Percentiles rank a stretch among this genome's conserved stretches.
phyloP scores from a whole-genome alignment of 345 rosid genomes.

The Balakata baccata region DNA sequence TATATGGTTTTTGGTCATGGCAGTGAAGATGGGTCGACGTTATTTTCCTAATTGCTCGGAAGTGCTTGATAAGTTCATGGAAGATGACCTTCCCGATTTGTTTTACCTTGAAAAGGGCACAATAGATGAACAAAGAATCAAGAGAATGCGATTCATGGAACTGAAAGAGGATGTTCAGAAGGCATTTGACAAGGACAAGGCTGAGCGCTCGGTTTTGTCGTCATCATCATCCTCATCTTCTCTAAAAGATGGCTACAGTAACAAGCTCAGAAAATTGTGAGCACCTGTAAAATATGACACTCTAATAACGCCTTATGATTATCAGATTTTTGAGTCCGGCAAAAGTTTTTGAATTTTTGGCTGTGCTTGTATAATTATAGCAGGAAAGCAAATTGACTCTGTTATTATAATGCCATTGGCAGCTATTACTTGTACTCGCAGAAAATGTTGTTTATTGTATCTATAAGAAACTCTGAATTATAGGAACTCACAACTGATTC shows the following conservation, averaged over 20 bases:
- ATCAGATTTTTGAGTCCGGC: background rate
- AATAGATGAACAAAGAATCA: constrained; percentile 54
- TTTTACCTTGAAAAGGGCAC: constrained; percentile 68
- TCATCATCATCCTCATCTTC: constrained; percentile 66
- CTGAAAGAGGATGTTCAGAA: constrained; percentile 77
- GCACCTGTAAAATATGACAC: constrained; percentile 9
- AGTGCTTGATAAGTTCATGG: constrained; percentile 94
- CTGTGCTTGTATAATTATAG: too few species aligned
- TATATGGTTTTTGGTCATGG: constrained; percentile 14
- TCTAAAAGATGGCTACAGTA: constrained; percentile 27
- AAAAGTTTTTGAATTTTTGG: too few species aligned
- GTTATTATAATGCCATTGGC: too few species aligned
- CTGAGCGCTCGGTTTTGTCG: constrained; percentile 52
- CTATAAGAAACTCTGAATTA: too few species aligned
- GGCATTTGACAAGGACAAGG: constrained; percentile 85
- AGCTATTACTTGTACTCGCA: too few species aligned
- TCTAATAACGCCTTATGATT: background rate
- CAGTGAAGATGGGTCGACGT: constrained; percentile 86
- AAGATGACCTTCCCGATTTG: constrained; percentile 86
- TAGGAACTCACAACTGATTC: too few species aligned
- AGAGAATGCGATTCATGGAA: constrained; percentile 69
- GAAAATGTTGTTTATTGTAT: too few species aligned
- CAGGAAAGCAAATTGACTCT: too few species aligned
- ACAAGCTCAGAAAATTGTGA: constrained; percentile 37
- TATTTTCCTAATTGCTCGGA: constrained; percentile 81